Conservation (phyloP, 345 rosid genomes). For the Fremontodendron californicum region DNA sequence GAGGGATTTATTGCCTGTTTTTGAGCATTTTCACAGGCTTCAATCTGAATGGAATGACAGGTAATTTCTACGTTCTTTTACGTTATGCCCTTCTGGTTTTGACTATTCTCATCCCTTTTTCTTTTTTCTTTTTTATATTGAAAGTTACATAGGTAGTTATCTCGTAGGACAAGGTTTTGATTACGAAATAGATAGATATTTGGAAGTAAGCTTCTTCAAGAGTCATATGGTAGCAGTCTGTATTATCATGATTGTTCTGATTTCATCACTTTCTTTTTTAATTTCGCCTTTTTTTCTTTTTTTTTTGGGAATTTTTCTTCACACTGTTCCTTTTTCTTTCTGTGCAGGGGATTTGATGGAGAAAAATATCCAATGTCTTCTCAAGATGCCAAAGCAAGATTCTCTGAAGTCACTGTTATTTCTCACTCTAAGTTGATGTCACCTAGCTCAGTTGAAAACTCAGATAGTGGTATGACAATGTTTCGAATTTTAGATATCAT, state of each 20-base stretch:
- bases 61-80: conserved; percentile 29
- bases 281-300: too few relatives aligned
- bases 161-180: background rate
- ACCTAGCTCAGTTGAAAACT: conserved; percentile 31
- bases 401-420: conserved; percentile 30
- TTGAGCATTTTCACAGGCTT: conserved; percentile 61
- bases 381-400: conserved; percentile 35
- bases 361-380: conserved; percentile 29
- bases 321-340: background rate
- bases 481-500: background rate
- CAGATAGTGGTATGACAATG: conserved; percentile 39
- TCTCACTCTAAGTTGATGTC: conserved; percentile 38
- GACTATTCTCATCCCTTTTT: background rate
- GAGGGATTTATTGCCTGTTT: conserved; percentile 80
- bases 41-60: conserved; percentile 51
- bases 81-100: background rate
- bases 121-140: background rate
- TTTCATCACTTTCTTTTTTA: background rate
- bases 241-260: background rate
- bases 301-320: conserved; percentile 4
- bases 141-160: background rate
- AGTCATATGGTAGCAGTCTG: background rate
- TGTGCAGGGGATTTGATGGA: conserved; percentile 33
- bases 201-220: background rate
- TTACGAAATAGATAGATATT: background rate